A percentile compares a stretch with the other conserved stretches of the same genome.
phyloP scores from a whole-genome alignment of 805 yeast species.

The Saccharomycopsis schoenii region DNA sequence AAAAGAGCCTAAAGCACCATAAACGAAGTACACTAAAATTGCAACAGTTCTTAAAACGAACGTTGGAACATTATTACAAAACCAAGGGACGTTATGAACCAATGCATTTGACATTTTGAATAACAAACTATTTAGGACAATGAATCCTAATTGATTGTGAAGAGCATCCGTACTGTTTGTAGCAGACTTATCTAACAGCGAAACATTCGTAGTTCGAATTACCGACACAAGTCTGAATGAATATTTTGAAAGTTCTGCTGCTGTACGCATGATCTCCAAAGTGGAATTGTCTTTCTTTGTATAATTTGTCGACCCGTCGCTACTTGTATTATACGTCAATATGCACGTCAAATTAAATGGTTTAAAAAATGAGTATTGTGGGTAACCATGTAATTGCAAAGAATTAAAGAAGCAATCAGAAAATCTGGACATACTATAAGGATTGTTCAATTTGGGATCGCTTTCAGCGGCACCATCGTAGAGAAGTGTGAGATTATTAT shows the following conservation, averaged over 20 bases:
- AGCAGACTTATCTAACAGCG: neutral
- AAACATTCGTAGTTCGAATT: neutral
- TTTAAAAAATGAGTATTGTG: neutral
- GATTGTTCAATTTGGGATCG: neutral
- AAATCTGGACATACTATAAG: neutral
- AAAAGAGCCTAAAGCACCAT: neutral
- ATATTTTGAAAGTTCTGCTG: neutral
- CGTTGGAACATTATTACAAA: constrained; percentile 1
- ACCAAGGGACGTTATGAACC: constrained; percentile 2
- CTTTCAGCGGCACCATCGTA: neutral
- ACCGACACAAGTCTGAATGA: neutral
- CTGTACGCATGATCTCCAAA: neutral
- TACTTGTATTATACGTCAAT: neutral
- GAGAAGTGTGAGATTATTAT: neutral
- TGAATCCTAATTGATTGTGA: neutral
- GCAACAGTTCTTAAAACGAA: neutral
- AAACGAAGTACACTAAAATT: neutral
- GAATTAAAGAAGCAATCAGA: neutral
- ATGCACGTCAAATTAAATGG: neutral
- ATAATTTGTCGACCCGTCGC: neutral
- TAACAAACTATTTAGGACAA: constrained; percentile 7
- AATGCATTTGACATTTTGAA: constrained; percentile 11
- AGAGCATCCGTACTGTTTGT: neutral
- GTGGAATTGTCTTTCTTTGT: neutral
- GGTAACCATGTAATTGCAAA: neutral